These are phyloP conservation scores for Aspergillus ochraceoroseus DNA, from an alignment of 2,329 filamentous ascomycete genomes.

Conservation along the genomic window DNA sequence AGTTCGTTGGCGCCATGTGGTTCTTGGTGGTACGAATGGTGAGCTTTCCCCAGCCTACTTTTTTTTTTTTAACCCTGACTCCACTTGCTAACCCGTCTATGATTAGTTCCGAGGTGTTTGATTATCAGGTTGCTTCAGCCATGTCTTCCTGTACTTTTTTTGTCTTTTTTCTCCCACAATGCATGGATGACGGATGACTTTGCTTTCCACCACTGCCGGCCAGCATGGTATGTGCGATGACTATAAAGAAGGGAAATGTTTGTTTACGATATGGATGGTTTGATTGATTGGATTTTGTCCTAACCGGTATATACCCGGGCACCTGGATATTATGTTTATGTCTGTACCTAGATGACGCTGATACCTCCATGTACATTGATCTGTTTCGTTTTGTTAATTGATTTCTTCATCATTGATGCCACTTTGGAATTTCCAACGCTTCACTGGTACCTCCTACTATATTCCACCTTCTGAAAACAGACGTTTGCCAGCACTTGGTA, in stretches of 20 bases:
- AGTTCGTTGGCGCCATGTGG: constrained; percentile 84
- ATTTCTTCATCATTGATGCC: no score
- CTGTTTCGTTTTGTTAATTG: no score
- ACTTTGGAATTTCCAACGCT: no score
- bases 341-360: constrained; percentile 6
- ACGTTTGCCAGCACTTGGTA: no score
- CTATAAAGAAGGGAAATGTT: constrained; percentile 12
- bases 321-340: neutral
- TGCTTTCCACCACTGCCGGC: constrained; percentile 28
- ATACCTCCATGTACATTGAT: constrained; percentile 10
- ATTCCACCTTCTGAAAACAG: no score
- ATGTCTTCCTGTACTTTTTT: neutral
- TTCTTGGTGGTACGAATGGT: constrained; percentile 88
- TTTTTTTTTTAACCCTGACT: neutral
- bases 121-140: no score
- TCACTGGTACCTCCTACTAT: no score
- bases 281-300: neutral
- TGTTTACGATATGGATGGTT: neutral
- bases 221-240: constrained; percentile 28
- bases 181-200: constrained; percentile 5
- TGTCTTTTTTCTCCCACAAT: constrained; percentile 3
- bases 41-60: constrained; percentile 39
- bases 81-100: constrained; percentile 26
- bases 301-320: neutral
- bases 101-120: constrained; percentile 50